A percentile compares a stretch with the other conserved stretches of the same genome.
Evolutionary conservation across 1,284 basidiomycete genomes (phyloP).

Genomic region (Leccinum solheimii): DNA sequence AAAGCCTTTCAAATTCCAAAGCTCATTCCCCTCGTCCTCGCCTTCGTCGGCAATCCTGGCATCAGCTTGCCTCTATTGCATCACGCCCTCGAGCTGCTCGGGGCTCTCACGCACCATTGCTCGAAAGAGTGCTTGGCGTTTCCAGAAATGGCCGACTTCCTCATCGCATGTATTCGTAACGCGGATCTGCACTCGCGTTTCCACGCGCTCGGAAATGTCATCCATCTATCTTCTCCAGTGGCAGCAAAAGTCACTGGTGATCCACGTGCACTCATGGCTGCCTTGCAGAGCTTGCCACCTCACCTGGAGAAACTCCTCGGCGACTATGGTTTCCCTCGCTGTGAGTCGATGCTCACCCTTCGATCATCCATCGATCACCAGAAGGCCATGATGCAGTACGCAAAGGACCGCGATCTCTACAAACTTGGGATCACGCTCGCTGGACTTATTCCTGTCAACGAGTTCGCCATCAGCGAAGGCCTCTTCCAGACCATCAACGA

Average conservation of each 20-base stretch:
- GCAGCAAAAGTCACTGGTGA: slow-evolving; percentile 44
- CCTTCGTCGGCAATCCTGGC: slow-evolving; percentile 44
- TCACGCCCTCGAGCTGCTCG: slow-evolving; percentile 50
- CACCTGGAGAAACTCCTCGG: slow-evolving; percentile 46
- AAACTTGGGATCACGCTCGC: slow-evolving; percentile 49
- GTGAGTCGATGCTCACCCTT: slow-evolving; percentile 46
- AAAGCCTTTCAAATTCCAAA: slow-evolving; percentile 44
- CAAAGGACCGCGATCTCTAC: slow-evolving; percentile 48
- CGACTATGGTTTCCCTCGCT: slow-evolving; percentile 47
- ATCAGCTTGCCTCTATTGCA: slow-evolving; percentile 44
- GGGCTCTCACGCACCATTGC: slow-evolving; percentile 43
- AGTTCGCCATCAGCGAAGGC: slow-evolving; percentile 57
- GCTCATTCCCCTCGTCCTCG: slow-evolving; percentile 45
- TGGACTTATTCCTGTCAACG: slow-evolving; percentile 50
- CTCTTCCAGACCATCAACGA: slow-evolving; percentile 46
- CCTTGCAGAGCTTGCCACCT: slow-evolving; percentile 41
- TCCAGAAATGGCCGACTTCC: slow-evolving; percentile 44
- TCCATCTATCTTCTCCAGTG: slow-evolving; percentile 48
- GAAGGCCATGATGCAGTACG: slow-evolving; percentile 49
- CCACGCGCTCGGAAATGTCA: slow-evolving; percentile 47
- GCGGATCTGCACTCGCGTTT: slow-evolving; percentile 50
- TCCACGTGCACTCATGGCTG: slow-evolving; percentile 42
- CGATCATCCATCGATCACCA: slow-evolving; percentile 44
- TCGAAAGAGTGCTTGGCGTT: slow-evolving; percentile 43
- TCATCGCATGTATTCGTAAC: slow-evolving; percentile 57